These are phyloP conservation scores for Scedosporium boydii DNA, from an alignment of 2,329 filamentous ascomycete genomes.

Conservation along the genomic window DNA sequence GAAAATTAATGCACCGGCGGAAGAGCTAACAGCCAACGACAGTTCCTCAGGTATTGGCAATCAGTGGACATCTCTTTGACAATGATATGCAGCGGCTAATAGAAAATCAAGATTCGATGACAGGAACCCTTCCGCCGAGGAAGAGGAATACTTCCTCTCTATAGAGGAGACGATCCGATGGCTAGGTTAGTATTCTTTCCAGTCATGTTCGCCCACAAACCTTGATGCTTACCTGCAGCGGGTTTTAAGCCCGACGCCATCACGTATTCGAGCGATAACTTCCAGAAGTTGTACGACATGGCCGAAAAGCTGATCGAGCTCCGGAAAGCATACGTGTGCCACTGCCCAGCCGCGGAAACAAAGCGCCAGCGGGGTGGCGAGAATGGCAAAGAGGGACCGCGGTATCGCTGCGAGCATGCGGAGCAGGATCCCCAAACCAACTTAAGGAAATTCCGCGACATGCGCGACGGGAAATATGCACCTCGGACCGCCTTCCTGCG, in stretches of 20 bases:
- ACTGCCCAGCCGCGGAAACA: constrained; percentile 74
- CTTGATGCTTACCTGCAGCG: constrained; percentile 6
- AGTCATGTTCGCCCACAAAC: too few species aligned
- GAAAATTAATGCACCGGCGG: not conserved
- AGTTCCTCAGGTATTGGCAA: constrained; percentile 1
- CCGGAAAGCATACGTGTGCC: constrained; percentile 73
- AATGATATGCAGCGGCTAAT: too few species aligned
- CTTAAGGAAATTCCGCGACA: constrained; percentile 72
- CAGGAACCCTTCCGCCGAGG: constrained; percentile 89
- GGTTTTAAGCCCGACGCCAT: constrained; percentile 66
- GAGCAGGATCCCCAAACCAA: constrained; percentile 67
- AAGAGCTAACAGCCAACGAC: not conserved
- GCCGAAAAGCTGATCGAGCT: constrained; percentile 74
- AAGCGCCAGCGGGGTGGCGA: constrained; percentile 80
- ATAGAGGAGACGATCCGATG: constrained; percentile 82
- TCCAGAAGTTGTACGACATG: constrained; percentile 76
- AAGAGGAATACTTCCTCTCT: constrained; percentile 77
- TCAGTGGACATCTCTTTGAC: too few species aligned
- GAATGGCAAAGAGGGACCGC: constrained; percentile 54
- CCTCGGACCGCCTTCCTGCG: constrained; percentile 74
- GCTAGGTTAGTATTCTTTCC: constrained; percentile 42
- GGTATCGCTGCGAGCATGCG: constrained; percentile 75
- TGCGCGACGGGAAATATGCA: constrained; percentile 86
- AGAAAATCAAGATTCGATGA: constrained; percentile 63
- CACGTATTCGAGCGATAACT: constrained; percentile 87